Evolutionary conservation across 2,329 filamentous ascomycete genomes (phyloP), one percentile per base, ranked within the genome.

Genomic region (Aureobasidium sp.): DNA sequence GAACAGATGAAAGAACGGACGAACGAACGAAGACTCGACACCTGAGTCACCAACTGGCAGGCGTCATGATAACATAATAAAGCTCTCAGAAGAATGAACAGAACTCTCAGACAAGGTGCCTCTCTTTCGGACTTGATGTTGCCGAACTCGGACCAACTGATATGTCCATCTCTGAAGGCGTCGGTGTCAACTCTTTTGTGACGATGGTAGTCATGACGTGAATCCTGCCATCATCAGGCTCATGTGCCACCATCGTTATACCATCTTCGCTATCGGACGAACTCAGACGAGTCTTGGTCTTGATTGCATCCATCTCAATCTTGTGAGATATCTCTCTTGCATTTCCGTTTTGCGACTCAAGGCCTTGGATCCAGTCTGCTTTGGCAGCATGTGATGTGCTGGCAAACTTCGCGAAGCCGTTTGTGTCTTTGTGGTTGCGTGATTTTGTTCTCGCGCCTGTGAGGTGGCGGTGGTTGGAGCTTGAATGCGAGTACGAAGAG

Each of bases 271-370:
- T 51, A 1, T 27, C 21, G 14, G 17, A n/a, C 14, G 21, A 14
- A 21, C 38, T 51, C 6, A 27, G 3, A 1, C 30, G 11, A 6
- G 30, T 25, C 48, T 41, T 51, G 11, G 19, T 32, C 19, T 19
- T 51, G 6, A 51, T 12, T 2, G 17, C 24, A 19, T 51, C 48
- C 48, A 51, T 32, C 25, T 51, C 48, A 5, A 32, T 29, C 17
- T 40, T 30, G 47, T 50, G 37, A 16, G 32, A 29, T 2, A 39
- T 6, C 7, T 25, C 45, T 21, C 11, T 24, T 6, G 48, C 77
- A 6, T 72, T 78, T 24, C 76, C 79, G 71, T 76, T 71, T 22
- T 75, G 56, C 63, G 21, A 11, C 8, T 34, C 7, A 14, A 53
- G 14, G 7, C 24, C 40, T 27, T 53, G 51, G 10, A 32, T 24